A percentile compares a stretch with the other conserved stretches of the same genome.
phyloP scores from a whole-genome alignment of 1,284 basidiomycete species.

The Taiwanofungus camphoratus region DNA sequence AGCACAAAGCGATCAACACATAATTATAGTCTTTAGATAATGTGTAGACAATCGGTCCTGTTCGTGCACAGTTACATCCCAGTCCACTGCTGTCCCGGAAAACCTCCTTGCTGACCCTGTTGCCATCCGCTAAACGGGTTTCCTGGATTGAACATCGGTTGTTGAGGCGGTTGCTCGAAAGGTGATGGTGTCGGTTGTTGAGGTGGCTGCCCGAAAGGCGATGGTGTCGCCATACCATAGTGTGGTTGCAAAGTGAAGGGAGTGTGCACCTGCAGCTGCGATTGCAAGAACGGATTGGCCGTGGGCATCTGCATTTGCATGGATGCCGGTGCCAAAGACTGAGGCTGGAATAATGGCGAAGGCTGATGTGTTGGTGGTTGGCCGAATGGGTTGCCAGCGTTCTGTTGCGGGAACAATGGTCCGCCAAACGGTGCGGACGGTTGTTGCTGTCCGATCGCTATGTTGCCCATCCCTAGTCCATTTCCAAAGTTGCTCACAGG shows the following conservation, averaged over 20 bases:
- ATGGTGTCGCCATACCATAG: constrained; percentile 13
- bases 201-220: constrained; percentile 18
- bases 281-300: constrained; percentile 19
- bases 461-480: constrained; percentile 4
- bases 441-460: constrained; percentile 12
- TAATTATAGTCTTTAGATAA: too few species aligned
- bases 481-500: constrained; percentile 7
- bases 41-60: too few species aligned
- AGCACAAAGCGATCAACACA: too few species aligned
- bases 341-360: constrained; percentile 16
- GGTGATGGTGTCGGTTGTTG: constrained; percentile 11
- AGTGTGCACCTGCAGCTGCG: constrained; percentile 14
- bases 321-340: constrained; percentile 10
- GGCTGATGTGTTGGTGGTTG: constrained; percentile 18
- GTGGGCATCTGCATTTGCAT: constrained; percentile 11
- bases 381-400: constrained; percentile 13
- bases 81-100: constrained; percentile 17
- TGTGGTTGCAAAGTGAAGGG: constrained; percentile 13
- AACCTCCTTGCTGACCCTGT: constrained; percentile 15
- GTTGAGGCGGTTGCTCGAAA: constrained; percentile 9
- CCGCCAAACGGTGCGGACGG: constrained; percentile 12
- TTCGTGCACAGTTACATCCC: constrained; percentile 18
- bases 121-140: constrained; percentile 30
- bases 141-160: constrained; percentile 10
- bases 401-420: constrained; percentile 10